Evolutionary conservation across 257 asterid genomes (phyloP).

Genomic region (Verbascum thapsus): DNA sequence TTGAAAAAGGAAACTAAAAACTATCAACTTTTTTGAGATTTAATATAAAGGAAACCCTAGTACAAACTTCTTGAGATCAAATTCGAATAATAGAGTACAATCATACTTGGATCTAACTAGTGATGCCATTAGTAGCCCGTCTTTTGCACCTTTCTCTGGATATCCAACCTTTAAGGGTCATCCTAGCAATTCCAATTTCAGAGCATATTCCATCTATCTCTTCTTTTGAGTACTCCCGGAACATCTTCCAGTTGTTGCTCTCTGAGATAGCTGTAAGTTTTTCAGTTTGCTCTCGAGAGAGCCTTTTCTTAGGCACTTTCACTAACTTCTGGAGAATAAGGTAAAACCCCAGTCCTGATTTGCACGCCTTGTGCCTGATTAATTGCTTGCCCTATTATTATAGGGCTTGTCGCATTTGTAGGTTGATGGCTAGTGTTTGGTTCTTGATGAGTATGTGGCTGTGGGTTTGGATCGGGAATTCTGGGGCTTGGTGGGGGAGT

Average conservation of each 20-base stretch:
- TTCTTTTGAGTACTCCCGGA: slow-evolving; percentile 15
- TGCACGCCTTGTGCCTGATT: background rate
- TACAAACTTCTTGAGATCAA: too few relatives aligned
- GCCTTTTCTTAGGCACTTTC: background rate
- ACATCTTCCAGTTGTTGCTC: slow-evolving; percentile 26
- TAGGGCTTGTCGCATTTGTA: background rate
- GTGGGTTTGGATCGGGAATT: background rate
- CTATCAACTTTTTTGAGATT: too few relatives aligned
- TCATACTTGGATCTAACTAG: too few relatives aligned
- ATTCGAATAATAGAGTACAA: too few relatives aligned
- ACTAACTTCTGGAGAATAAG: background rate
- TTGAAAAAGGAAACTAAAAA: too few relatives aligned
- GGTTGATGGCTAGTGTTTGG: background rate
- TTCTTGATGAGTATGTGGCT: background rate
- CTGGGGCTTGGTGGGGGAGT: too few relatives aligned
- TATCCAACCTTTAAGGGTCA: background rate
- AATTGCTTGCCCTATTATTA: background rate
- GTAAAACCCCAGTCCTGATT: background rate
- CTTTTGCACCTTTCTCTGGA: background rate
- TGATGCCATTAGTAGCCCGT: too few relatives aligned
- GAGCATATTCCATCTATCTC: slow-evolving; percentile 8
- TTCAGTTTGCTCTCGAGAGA: background rate
- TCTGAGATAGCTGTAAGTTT: background rate
- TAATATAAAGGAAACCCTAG: too few relatives aligned
- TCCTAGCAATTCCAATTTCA: slow-evolving; percentile 14